Base-by-base conservation (phyloP, 2,329 filamentous ascomycete genomes). In the Exophiala bonariae region DNA sequence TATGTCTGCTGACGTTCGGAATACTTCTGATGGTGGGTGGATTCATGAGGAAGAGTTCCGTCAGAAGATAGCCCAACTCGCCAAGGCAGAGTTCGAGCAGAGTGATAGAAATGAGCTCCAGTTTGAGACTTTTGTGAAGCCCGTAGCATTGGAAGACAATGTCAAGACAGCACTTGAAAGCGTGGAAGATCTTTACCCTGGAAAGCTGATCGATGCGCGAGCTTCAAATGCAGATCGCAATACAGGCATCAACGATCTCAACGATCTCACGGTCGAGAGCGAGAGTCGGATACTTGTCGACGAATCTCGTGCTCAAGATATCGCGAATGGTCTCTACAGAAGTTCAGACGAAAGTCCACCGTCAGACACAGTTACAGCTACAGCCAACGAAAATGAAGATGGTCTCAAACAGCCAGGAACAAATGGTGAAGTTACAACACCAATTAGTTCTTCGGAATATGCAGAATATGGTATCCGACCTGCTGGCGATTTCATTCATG, bases 41-140 rank as follows among this genome's bases (percentile, higher is more conserved):
- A 86, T 96, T 45, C 91, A 96, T 57, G 92, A 97, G 64, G 83
- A 89, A 37, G 91, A 96, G 61, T 92, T 86, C 61, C 75, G 81
- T 23, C 73, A 83, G 34, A 77, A 86, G 57, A 72, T 95, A 2
- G 67, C 73, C 22, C 70, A 78, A 19, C 73, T 95, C 18, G 80
- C 87, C 7, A 63, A 70, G 1, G 75, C 85, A 18, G 90, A 96
- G 63, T 78, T 73, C 50, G 67, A 67, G 4, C 72, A 76, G 30
- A 69, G 67, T 19, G 65, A 72, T 18, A 71, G 65, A 13, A 60
- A 65, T 4, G 63, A 72, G 8, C 53, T 79, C 10, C 75, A 71
- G 1, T 91, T 92, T 58, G 80, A 86, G 20, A 78, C 70, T 1
- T 93, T 91, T 64, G 72, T 87, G 5, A 72, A 76, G 26, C 67